These are phyloP conservation scores for Rhynchospora breviuscula DNA, from an alignment of 176 grass and related monocot genomes.

Conservation along the genomic window DNA sequence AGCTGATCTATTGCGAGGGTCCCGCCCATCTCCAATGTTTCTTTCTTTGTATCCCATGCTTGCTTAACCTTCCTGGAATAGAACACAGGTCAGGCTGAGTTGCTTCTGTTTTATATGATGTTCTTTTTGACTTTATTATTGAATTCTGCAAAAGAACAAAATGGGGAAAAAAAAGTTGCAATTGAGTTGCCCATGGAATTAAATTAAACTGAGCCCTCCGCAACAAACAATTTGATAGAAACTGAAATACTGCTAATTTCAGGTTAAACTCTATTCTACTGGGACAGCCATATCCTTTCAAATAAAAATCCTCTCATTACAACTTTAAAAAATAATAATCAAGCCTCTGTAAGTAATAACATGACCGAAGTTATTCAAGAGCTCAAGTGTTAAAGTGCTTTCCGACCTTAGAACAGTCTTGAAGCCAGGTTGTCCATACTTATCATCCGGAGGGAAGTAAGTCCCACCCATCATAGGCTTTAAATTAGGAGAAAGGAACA, in stretches of 20 bases:
- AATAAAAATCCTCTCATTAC: neutral
- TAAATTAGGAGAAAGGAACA: constrained; percentile 75
- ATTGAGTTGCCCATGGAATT: too few relatives aligned
- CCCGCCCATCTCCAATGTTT: constrained; percentile 60
- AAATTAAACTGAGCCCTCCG: too few relatives aligned
- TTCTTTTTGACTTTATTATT: too few relatives aligned
- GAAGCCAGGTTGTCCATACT: constrained; percentile 83
- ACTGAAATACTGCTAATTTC: too few relatives aligned
- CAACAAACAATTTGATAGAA: too few relatives aligned
- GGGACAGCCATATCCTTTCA: neutral
- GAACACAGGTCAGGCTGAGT: neutral
- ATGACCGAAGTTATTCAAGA: neutral
- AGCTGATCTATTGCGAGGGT: constrained; percentile 67
- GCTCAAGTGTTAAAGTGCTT: neutral
- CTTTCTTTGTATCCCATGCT: constrained; percentile 81
- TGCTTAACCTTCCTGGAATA: constrained; percentile 75
- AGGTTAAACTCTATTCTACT: too few relatives aligned
- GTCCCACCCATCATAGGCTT: constrained; percentile 96
- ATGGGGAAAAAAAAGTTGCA: too few relatives aligned
- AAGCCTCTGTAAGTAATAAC: neutral
- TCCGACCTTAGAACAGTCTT: constrained; percentile 83
- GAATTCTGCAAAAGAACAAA: too few relatives aligned
- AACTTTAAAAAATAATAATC: too few relatives aligned
- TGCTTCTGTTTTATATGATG: neutral
- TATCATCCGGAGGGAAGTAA: constrained; percentile 94